A percentile compares a stretch with the other conserved stretches of the same genome.
Evolutionary conservation across 306 rosid genomes (phyloP).

Genomic region (Cicer bijugum): DNA sequence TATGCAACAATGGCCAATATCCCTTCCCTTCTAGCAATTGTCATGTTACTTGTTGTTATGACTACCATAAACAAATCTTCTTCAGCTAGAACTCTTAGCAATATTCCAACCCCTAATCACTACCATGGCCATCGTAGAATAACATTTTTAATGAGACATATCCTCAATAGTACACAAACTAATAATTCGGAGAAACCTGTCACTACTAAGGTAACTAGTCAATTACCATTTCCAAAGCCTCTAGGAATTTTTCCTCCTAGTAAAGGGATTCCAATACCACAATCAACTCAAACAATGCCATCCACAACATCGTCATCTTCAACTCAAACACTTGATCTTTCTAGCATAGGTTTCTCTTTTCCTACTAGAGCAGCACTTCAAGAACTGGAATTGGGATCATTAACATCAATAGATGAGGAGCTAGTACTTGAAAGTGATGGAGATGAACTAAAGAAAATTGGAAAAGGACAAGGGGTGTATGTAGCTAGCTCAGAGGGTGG

Average conservation of each 20-base stretch:
- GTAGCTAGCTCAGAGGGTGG: constrained; percentile 66
- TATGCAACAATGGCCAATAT: constrained; percentile 54
- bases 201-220: constrained; percentile 40
- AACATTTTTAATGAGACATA: constrained; percentile 63
- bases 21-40: constrained; percentile 34
- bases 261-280: constrained; percentile 55
- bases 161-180: constrained; percentile 46
- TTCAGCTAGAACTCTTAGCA: constrained; percentile 58
- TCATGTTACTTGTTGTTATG: constrained; percentile 43
- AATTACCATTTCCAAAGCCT: constrained; percentile 66
- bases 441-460: constrained; percentile 43
- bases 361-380: constrained; percentile 63
- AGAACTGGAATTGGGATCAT: constrained; percentile 63
- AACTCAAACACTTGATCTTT: constrained; percentile 58
- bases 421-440: constrained; percentile 46
- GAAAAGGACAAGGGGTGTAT: constrained; percentile 71
- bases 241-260: constrained; percentile 56
- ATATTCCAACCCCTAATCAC: constrained; percentile 47
- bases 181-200: constrained; percentile 43
- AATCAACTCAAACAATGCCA: constrained; percentile 49
- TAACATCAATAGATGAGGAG: constrained; percentile 62
- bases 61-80: constrained; percentile 42
- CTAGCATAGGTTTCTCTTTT: constrained; percentile 62
- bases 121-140: constrained; percentile 50
- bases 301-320: constrained; percentile 32